Evolutionary conservation across 257 asterid species (phyloP).

Genomic region (Plantago ovata): DNA sequence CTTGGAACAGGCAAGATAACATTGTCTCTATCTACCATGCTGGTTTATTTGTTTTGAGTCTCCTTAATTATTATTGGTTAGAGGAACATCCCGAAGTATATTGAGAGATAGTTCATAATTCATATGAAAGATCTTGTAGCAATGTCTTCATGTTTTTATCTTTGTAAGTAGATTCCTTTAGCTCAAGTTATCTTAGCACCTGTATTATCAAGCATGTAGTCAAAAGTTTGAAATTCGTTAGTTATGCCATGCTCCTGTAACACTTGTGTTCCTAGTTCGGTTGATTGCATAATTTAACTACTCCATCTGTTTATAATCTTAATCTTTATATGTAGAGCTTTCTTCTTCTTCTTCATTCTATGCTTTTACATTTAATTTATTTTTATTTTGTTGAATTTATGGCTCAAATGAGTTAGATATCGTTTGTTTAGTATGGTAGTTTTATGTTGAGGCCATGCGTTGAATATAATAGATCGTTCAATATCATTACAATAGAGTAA

Average conservation of each 20-base stretch:
- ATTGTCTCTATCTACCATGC: slow-evolving; percentile 20
- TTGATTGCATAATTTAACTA: slow-evolving; percentile 6
- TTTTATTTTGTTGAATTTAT: too few species aligned
- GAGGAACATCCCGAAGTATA: too few species aligned
- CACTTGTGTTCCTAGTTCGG: not conserved
- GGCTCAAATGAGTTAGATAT: slow-evolving; percentile 7
- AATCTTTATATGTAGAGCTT: too few species aligned
- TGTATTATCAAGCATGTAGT: not conserved
- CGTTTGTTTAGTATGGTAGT: slow-evolving; percentile 1
- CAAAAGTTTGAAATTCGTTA: not conserved
- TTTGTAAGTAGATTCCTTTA: not conserved
- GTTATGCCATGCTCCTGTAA: slow-evolving; percentile 2
- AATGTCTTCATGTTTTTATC: slow-evolving; percentile 13
- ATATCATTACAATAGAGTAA: not conserved
- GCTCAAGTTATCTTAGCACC: slow-evolving; percentile 12
- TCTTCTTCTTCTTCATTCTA: too few species aligned
- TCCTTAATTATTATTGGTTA: slow-evolving; percentile 1
- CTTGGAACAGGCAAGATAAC: slow-evolving; percentile 76
- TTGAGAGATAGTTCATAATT: too few species aligned
- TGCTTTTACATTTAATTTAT: too few species aligned
- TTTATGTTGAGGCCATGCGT: not conserved
- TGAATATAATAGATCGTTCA: slow-evolving; percentile 9
- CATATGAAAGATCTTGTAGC: not conserved
- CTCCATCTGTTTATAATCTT: not conserved
- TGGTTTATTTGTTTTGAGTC: slow-evolving; percentile 2